Conservation (phyloP, 2,329 filamentous ascomycete genomes). For the Hypoxylon sp. region DNA sequence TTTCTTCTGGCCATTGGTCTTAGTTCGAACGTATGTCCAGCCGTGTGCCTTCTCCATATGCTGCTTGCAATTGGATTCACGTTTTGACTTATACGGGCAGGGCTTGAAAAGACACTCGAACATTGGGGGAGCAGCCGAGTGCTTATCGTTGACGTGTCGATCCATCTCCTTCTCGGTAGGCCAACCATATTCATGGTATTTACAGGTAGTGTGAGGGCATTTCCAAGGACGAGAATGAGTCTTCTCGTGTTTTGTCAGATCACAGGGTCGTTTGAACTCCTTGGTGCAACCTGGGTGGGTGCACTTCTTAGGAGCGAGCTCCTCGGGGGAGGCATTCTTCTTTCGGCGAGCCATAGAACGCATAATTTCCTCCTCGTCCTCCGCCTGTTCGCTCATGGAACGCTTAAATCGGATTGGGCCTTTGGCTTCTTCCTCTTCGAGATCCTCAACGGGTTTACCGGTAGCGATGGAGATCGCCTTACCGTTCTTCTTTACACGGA, state of each 20-base stretch:
- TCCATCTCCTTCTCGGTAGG: conserved; percentile 98
- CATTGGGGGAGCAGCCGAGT: conserved; percentile 83
- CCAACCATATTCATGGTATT: conserved; percentile 91
- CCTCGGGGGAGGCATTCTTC: conserved; percentile 90
- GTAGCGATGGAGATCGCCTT: conserved; percentile 84
- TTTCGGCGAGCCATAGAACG: conserved; percentile 96
- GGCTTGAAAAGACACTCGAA: conserved; percentile 86
- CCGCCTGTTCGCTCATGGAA: conserved; percentile 76
- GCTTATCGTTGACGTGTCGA: conserved; percentile 96
- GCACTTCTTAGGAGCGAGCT: conserved; percentile 85
- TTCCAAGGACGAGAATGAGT: conserved; percentile 98
- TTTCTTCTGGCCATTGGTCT: conserved; percentile 74
- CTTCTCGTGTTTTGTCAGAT: conserved; percentile 98
- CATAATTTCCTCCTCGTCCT: conserved; percentile 85
- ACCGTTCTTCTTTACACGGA: conserved; percentile 84
- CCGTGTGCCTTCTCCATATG: conserved; percentile 98
- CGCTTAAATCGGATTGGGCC: conserved; percentile 72
- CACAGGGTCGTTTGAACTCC: conserved; percentile 96
- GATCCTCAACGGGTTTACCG: conserved; percentile 71
- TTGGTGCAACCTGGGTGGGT: conserved; percentile 83
- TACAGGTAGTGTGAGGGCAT: conserved; percentile 85
- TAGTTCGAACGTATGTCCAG: conserved; percentile 91
- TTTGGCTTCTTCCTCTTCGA: conserved; percentile 64
- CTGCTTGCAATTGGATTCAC: conserved; percentile 97
- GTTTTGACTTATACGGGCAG: conserved; percentile 95